Evolutionary conservation across 768 basidiomycete genomes (phyloP), one percentile per base, ranked within the genome.

Genomic region (Candolleomyces efflorescens): DNA sequence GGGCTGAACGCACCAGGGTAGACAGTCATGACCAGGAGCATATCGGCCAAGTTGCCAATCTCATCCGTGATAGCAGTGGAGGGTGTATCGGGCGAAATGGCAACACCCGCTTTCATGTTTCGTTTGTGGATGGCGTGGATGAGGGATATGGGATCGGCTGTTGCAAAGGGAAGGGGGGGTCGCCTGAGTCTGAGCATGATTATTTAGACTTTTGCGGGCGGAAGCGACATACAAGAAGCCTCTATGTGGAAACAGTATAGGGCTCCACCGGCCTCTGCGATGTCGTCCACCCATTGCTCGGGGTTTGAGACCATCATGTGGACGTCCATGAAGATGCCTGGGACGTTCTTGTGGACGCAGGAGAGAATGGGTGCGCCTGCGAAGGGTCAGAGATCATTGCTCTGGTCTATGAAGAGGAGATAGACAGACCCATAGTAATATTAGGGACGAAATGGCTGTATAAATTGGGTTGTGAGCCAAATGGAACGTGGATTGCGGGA

Each of bases 291-390:
- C 97, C 97, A 98, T 93, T 98, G 58, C 67, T 90, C 92, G 10
- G 97, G 97, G 50, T 98, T 78, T 0, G 94, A 71, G 18, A 99
- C 97, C 97, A 99, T 99, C 97, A 98, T 98, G 74, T 99, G 97
- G 72, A 95, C 98, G 73, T 99, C 97, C 96, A 99, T 98, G 78
- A 94, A 98, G 64, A 98, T 97, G 54, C 84, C 92, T 2, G 96
- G 95, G 20, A 98, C 83, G 37, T 86, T 83, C 71, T 94, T 94
- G 54, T 82, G 78, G 20, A 99, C 87, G 63, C 87, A 91, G 27
- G 89, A 79, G 32, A 98, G 82, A 50, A 98, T 82, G 6, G 96
- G 95, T 36, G 92, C 87, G 58, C 95, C 92, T 94, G 69, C 41
- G 17, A 54, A 54, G 32, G 15, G 58, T 45, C 43, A 45, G 47